phyloP scores from a whole-genome alignment of 345 rosid species.

The Gossypium thurberi region DNA sequence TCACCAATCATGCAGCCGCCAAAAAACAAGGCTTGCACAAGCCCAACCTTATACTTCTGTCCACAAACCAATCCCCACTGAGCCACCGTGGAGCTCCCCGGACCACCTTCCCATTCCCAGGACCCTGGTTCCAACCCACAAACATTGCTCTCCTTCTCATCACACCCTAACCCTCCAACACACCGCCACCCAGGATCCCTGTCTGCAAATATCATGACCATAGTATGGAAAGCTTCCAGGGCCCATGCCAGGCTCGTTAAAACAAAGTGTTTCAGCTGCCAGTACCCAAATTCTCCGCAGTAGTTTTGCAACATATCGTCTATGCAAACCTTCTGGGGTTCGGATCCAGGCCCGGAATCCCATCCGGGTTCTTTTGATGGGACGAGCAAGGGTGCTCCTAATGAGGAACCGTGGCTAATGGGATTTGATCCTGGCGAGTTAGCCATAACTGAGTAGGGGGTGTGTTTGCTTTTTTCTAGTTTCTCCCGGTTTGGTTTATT shows the following conservation, averaged over 20 bases:
- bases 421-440: conserved; percentile 13
- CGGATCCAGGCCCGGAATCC: conserved; percentile 20
- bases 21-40: conserved; percentile 83
- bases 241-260: conserved; percentile 85
- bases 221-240: conserved; percentile 82
- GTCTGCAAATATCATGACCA: conserved; percentile 95
- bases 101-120: conserved; percentile 66
- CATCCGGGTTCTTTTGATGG: conserved; percentile 5
- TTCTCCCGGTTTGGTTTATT: not conserved
- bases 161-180: conserved; percentile 33
- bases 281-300: conserved; percentile 86
- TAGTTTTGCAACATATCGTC: conserved; percentile 70
- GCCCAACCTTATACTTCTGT: conserved; percentile 70
- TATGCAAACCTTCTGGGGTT: conserved; percentile 42
- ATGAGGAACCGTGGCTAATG: conserved; percentile 5
- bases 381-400: conserved; percentile 27
- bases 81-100: conserved; percentile 69
- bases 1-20: conserved; percentile 91
- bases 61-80: conserved; percentile 83
- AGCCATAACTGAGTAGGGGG: conserved; percentile 1
- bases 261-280: conserved; percentile 86
- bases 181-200: conserved; percentile 61
- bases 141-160: conserved; percentile 21
- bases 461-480: not conserved
- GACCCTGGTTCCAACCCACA: conserved; percentile 55